Evolutionary conservation across 495 filamentous ascomycete genomes (phyloP), one percentile per base, ranked within the genome.

Genomic region (Cryomyces minteri): DNA sequence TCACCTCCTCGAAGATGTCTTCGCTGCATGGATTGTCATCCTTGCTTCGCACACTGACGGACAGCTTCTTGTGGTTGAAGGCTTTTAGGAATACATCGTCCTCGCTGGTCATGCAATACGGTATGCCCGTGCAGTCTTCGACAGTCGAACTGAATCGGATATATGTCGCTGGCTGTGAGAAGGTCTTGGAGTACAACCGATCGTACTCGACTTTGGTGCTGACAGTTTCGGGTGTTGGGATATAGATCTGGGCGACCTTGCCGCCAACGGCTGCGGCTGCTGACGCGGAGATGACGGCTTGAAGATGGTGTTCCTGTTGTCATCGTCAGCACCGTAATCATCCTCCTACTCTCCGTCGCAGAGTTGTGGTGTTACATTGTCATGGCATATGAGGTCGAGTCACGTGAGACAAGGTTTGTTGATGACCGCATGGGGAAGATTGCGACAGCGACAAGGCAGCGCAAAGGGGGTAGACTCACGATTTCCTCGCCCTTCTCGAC

Each of bases 141-240:
- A 98, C 92, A 4, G 90, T 98, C 47, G 88, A 86, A 47, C 88
- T 94, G 67, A 93, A 98, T 58, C 90, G 84, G 56, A 96, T 94
- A 64, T 95, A 96, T 43, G 86, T 87, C 49, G 80, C 76, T 31
- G 92, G 85, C 56, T 90, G 78, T 56, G 74, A 71, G 64, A 87
- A 93, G 39, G 66, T 62, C 42, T 72, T 74, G 32, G 83, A 75
- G 59, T 96, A 96, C 43, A 94, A 73, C 49, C 80, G 69, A 54
- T 88, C 84, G 81, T 94, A 98, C 59, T 78, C 71, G 52, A 84
- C 71, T 44, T 70, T 71, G 56, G 80, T 84, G 55, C 67, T 62
- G 50, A 79, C 70, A 60, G 87, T 78, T 55, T 88, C 74, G 41
- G 88, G 90, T 32, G 90, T 92, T 32, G 90, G 90, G 54, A 98